phyloP scores from a whole-genome alignment of 768 basidiomycete species.

The Termitomyces sp. region DNA sequence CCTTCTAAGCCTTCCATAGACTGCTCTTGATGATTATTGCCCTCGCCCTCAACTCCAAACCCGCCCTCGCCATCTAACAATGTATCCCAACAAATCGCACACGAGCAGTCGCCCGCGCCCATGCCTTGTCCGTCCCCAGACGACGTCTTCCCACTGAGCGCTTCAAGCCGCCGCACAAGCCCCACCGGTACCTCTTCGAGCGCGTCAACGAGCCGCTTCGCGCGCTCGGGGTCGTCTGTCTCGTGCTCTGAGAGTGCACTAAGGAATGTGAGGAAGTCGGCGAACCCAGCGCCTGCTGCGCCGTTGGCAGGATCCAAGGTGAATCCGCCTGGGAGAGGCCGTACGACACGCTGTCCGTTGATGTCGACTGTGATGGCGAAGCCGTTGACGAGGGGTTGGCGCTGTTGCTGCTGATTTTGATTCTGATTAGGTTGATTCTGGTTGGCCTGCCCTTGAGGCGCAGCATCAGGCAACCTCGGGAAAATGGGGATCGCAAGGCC shows the following conservation, averaged over 20 bases:
- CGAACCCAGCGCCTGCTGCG: conserved; percentile 6
- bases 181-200: conserved; percentile 67
- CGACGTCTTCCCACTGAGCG: conserved; percentile 36
- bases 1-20: not conserved
- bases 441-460: not conserved
- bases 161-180: conserved; percentile 61
- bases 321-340: conserved; percentile 6
- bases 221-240: conserved; percentile 65
- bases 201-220: conserved; percentile 57
- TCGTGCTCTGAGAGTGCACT: conserved; percentile 28
- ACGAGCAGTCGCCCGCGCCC: conserved; percentile 41
- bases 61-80: conserved; percentile 48
- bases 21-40: not conserved
- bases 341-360: conserved; percentile 17
- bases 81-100: conserved; percentile 77
- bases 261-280: conserved; percentile 18
- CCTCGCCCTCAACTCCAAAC: conserved; percentile 18
- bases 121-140: conserved; percentile 26
- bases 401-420: not conserved
- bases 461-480: not conserved
- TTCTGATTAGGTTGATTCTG: not conserved
- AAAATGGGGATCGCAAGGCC: not conserved
- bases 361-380: conserved; percentile 21
- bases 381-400: conserved; percentile 12
- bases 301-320: conserved; percentile 4